Evolutionary conservation across 257 asterid species (phyloP).

Genomic region (Solanum medicagineum): DNA sequence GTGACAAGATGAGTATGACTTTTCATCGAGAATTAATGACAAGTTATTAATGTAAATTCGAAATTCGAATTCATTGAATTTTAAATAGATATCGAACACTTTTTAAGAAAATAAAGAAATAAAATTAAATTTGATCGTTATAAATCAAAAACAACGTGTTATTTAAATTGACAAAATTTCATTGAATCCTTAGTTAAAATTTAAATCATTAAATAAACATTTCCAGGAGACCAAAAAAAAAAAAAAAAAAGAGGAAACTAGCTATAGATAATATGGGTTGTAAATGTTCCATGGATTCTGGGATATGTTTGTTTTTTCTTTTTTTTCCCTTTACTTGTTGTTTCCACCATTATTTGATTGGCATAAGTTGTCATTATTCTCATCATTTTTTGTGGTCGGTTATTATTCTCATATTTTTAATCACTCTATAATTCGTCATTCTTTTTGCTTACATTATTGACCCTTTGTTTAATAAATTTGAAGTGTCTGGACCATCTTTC

Average conservation of each 20-base stretch:
- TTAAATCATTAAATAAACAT: neutral
- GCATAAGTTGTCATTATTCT: neutral
- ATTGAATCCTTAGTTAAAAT: neutral
- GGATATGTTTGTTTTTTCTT: neutral
- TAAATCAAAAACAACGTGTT: neutral
- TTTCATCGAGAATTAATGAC: neutral
- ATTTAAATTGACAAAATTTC: neutral
- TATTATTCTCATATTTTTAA: neutral
- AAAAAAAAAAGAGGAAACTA: neutral
- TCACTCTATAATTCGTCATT: neutral
- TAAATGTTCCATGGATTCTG: neutral
- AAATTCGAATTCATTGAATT: neutral
- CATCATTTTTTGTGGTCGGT: neutral
- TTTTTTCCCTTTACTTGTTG: neutral
- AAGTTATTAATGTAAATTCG: neutral
- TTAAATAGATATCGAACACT: neutral
- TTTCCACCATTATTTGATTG: neutral
- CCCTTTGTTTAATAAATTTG: neutral
- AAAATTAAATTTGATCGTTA: neutral
- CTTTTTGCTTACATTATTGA: neutral
- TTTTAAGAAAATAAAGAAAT: neutral
- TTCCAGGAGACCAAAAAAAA: neutral
- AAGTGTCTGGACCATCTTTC: neutral
- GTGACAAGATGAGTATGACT: neutral
- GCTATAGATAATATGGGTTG: neutral